These are phyloP conservation scores for Ophiobolus disseminans DNA, from an alignment of 2,329 filamentous ascomycete species.

Conservation along the genomic window DNA sequence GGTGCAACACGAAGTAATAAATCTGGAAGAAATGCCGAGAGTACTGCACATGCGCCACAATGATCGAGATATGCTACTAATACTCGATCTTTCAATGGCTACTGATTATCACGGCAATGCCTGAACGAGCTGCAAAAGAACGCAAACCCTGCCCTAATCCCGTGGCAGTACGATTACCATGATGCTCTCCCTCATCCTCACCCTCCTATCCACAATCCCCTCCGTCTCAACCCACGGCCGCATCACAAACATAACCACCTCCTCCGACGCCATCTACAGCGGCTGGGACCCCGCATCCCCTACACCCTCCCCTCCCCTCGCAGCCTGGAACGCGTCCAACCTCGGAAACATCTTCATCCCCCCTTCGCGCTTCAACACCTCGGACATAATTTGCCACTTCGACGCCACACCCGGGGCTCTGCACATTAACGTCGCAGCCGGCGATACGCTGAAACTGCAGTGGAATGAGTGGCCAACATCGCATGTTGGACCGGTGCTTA, in stretches of 20 bases:
- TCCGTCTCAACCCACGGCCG: slow-evolving; percentile 31
- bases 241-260: slow-evolving; percentile 31
- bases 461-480: slow-evolving; percentile 57
- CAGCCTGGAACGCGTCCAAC: slow-evolving; percentile 33
- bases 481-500: slow-evolving; percentile 44
- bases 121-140: too few species aligned
- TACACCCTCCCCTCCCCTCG: slow-evolving; percentile 14
- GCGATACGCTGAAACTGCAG: slow-evolving; percentile 58
- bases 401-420: slow-evolving; percentile 58
- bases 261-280: slow-evolving; percentile 21
- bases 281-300: slow-evolving; percentile 33
- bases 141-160: too few species aligned
- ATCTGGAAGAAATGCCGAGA: slow-evolving; percentile 20
- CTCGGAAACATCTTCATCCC: slow-evolving; percentile 34
- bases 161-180: neutral
- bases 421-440: slow-evolving; percentile 63
- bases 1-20: slow-evolving; percentile 15
- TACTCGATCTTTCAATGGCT: neutral
- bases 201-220: neutral
- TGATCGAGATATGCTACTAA: neutral
- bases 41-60: slow-evolving; percentile 7
- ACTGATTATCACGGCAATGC: neutral
- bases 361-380: slow-evolving; percentile 30
- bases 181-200: neutral
- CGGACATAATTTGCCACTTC: slow-evolving; percentile 65